Evolutionary conservation across 257 asterid species (phyloP).

Genomic region (Forsythia suspensa): DNA sequence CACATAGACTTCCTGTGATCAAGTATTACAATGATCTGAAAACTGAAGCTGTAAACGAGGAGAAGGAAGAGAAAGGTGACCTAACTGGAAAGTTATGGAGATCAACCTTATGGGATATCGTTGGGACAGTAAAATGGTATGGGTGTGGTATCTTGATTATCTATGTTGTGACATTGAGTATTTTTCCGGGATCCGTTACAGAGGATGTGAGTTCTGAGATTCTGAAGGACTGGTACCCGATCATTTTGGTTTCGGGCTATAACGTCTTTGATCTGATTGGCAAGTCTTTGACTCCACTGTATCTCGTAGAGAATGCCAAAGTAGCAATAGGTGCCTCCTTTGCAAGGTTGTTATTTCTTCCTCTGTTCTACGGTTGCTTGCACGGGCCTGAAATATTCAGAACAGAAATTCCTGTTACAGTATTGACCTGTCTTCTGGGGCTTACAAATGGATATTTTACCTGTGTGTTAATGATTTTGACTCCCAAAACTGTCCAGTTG

Average conservation of each 20-base stretch:
- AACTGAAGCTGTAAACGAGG: constrained; percentile 60
- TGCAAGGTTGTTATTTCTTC: constrained; percentile 76
- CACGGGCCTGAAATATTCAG: constrained; percentile 80
- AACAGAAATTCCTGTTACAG: constrained; percentile 74
- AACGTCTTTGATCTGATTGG: constrained; percentile 83
- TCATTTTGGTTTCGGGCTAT: constrained; percentile 68
- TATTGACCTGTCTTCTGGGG: constrained; percentile 82
- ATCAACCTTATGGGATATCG: constrained; percentile 64
- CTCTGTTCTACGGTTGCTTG: constrained; percentile 78
- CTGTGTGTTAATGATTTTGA: constrained; percentile 69
- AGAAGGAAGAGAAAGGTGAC: constrained; percentile 69
- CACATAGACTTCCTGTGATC: constrained; percentile 78
- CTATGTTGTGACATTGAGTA: constrained; percentile 78
- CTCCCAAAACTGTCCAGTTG: constrained; percentile 71
- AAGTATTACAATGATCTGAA: constrained; percentile 68
- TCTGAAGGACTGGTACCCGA: constrained; percentile 86
- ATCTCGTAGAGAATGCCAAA: constrained; percentile 56
- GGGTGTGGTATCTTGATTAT: constrained; percentile 57
- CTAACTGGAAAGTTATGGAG: constrained; percentile 64
- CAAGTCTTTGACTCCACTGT: constrained; percentile 63
- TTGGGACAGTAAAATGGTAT: constrained; percentile 84
- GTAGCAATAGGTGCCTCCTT: constrained; percentile 65
- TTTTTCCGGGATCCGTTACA: constrained; percentile 87
- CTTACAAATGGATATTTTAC: constrained; percentile 86
- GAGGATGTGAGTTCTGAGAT: constrained; percentile 84